These are phyloP conservation scores for Penicillium flavigenum DNA, from an alignment of 495 filamentous ascomycete species.

Conservation along the genomic window DNA sequence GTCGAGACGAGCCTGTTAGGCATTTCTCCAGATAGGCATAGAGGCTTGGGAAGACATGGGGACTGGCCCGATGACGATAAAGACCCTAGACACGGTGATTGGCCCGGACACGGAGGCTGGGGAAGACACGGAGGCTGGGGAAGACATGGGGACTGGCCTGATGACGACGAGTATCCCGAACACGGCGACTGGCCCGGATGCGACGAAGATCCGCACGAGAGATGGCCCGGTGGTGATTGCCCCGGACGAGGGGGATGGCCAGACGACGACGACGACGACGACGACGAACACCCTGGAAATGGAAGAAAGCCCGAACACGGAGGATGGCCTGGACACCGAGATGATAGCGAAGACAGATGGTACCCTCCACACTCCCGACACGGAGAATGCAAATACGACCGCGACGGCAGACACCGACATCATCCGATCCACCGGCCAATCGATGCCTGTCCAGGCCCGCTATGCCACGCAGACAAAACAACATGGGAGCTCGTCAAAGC, in stretches of 20 bases:
- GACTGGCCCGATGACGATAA: slow-evolving; percentile 1
- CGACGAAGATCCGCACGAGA: not conserved
- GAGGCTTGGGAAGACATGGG: not conserved
- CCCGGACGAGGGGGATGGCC: slow-evolving; percentile 1
- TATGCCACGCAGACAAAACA: slow-evolving; percentile 52
- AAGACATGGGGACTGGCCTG: not conserved
- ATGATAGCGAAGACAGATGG: not conserved
- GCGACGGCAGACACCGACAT: not conserved
- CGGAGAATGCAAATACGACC: not conserved
- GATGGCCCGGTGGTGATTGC: too few relatives aligned
- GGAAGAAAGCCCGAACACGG: not conserved
- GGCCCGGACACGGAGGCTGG: not conserved
- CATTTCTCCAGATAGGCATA: not conserved
- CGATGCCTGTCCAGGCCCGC: slow-evolving; percentile 25
- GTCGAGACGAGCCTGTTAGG: not conserved
- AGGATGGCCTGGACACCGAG: not conserved
- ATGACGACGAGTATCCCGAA: not conserved
- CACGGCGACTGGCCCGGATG: not conserved
- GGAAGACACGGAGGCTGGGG: not conserved
- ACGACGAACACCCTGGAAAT: not conserved
- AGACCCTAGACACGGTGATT: not conserved
- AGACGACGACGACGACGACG: not conserved
- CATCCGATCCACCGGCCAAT: slow-evolving; percentile 16
- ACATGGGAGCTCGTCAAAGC: slow-evolving; percentile 73
- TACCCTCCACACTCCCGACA: not conserved